Evolutionary conservation across 306 rosid genomes (phyloP), one percentile per base, ranked within the genome.

Genomic region (Ceratonia siliqua): DNA sequence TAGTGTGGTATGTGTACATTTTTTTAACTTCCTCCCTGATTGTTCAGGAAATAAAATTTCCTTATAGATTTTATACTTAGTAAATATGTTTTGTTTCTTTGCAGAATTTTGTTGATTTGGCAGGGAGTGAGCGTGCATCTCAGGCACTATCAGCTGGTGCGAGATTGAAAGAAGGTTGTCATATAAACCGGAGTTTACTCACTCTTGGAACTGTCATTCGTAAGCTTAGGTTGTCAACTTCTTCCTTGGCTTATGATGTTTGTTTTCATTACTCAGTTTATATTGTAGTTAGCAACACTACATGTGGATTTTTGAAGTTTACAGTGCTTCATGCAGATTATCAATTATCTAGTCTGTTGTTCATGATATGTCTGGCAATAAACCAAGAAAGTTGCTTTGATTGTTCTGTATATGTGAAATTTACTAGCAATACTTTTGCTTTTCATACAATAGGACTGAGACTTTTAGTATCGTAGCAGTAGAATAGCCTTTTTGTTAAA

Each of bases 121-220:
- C 96, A n/a, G 98, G 98, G 27, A 93, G 97, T 56, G 97, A 93
- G 85, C 96, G 98, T 72, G 97, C 98, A 68, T 87, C 98, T 65
- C 98, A 93, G 82, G 89, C 93, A 78, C 43, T 83, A 69, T 92
- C 98, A 56, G 92, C 92, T 58, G 98, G 98, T 75, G 38, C 90
- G 3, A 87, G 95, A 83, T 79, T 90, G 81, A 93, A 90, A 82
- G 97, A 93, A 85, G 98, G 98, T 56, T 89, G 98, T 87, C 93
- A 93, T 81, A 92, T 90, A 46, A 92, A 92, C 81, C 90, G 95
- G 68, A 92, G 96, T 90, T 90, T 93, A 75, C 87, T 93, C 48
- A 88, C 96, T 68, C 89, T 92, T 59, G 81, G 91, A 63, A 90
- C 98, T 36, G 98, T 93, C 73, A 92, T 92, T 69, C 94, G 98